These are phyloP conservation scores for Boletus edulis DNA, from an alignment of 768 basidiomycete genomes.

Conservation along the genomic window DNA sequence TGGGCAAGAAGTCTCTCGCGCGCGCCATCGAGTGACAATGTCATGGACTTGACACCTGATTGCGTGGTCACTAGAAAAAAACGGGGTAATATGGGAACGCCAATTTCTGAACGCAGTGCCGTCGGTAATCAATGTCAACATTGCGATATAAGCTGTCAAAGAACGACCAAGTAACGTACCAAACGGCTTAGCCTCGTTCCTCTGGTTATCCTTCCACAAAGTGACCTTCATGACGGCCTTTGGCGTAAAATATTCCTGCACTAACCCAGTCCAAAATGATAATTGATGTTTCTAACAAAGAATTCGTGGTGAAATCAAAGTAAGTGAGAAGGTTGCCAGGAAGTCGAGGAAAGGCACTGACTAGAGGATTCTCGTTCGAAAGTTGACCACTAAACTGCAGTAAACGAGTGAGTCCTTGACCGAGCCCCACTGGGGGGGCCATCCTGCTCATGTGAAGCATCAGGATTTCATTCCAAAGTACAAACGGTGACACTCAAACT, in stretches of 20 bases:
- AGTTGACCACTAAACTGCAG: conserved; percentile 70
- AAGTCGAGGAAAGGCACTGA: conserved; percentile 14
- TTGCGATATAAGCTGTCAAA: conserved; percentile 3
- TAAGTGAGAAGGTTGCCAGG: neutral
- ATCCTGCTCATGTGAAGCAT: conserved; percentile 26
- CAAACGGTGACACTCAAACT: conserved; percentile 12
- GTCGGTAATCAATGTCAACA: conserved; percentile 8
- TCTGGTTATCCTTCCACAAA: conserved; percentile 84
- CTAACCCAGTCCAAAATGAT: conserved; percentile 63
- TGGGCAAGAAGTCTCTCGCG: conserved; percentile 61
- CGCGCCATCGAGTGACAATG: conserved; percentile 73
- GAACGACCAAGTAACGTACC: conserved; percentile 45
- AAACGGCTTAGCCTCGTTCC: conserved; percentile 78
- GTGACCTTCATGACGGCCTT: conserved; percentile 76
- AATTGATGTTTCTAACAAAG: conserved; percentile 55
- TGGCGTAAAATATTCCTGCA: conserved; percentile 68
- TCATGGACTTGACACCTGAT: conserved; percentile 83
- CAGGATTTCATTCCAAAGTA: conserved; percentile 8
- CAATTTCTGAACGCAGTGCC: conserved; percentile 56
- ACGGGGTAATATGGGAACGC: conserved; percentile 73
- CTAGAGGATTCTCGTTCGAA: conserved; percentile 51
- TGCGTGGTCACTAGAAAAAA: conserved; percentile 85
- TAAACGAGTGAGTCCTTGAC: conserved; percentile 64
- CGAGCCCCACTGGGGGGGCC: conserved; percentile 43
- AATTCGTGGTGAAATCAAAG: neutral